These are phyloP conservation scores for Globisporangium yorkense DNA, from an alignment of 352 stramenopile genomes.

Conservation along the genomic window DNA sequence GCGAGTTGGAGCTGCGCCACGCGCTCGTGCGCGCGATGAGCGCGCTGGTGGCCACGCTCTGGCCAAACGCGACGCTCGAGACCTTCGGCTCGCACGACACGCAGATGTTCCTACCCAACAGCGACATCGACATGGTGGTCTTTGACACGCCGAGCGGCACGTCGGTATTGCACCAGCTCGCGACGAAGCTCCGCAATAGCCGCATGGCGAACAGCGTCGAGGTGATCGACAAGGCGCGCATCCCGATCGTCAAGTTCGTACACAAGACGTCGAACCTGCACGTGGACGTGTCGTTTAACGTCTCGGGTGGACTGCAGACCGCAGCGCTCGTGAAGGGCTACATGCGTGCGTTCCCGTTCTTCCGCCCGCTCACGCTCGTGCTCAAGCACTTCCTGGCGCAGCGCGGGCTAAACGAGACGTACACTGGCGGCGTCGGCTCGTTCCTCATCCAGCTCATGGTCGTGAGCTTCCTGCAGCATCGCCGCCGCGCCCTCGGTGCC, in stretches of 20 bases:
- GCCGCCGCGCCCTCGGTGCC: constrained; percentile 46
- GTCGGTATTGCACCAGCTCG: constrained; percentile 45
- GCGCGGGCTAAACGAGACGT: constrained; percentile 93
- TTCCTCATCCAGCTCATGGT: constrained; percentile 96
- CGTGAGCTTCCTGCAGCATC: constrained; percentile 92
- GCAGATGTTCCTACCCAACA: constrained; percentile 89
- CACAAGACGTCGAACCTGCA: constrained; percentile 84
- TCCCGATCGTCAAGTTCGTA: constrained; percentile 96
- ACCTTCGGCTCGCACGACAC: constrained; percentile 93
- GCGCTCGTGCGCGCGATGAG: constrained; percentile 75
- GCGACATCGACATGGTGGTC: constrained; percentile 94
- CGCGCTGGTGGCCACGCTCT: constrained; percentile 46
- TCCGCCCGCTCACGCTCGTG: constrained; percentile 91
- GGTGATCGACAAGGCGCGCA: constrained; percentile 92
- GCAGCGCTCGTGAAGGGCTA: constrained; percentile 73
- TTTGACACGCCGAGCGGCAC: constrained; percentile 61
- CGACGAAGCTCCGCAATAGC: constrained; percentile 44
- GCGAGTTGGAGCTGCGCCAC: constrained; percentile 69
- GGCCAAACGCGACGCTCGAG: constrained; percentile 60
- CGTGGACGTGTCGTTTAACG: constrained; percentile 93
- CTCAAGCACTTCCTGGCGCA: constrained; percentile 96
- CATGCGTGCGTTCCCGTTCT: constrained; percentile 87
- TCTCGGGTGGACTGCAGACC: constrained; percentile 72
- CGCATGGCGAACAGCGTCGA: constrained; percentile 90
- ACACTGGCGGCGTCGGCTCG: constrained; percentile 90